Evolutionary conservation across 345 rosid species (phyloP).

Genomic region (Anastatica hierochuntica): DNA sequence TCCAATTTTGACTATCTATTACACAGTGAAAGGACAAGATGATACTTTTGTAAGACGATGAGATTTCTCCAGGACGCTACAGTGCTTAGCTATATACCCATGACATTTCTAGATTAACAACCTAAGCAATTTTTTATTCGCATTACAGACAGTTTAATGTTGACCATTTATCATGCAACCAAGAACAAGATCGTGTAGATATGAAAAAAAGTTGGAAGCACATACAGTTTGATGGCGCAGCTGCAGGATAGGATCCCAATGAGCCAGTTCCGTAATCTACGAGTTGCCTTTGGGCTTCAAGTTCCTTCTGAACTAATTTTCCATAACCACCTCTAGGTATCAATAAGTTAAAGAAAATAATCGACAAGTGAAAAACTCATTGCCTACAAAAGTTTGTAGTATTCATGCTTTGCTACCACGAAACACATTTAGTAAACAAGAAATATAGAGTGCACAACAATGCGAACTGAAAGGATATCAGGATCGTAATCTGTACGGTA

Average conservation of each 20-base stretch:
- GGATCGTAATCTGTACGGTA: conserved; percentile 99
- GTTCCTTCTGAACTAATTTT: conserved; percentile 42
- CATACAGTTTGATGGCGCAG: conserved; percentile 67
- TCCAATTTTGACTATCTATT: background rate
- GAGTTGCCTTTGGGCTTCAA: conserved; percentile 90
- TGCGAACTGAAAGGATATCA: conserved; percentile 76
- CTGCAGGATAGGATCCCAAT: conserved; percentile 57
- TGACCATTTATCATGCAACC: background rate
- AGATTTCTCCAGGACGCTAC: too few species aligned
- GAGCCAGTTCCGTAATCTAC: conserved; percentile 96
- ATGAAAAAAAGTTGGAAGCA: background rate
- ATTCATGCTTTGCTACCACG: too few species aligned
- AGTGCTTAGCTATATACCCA: too few species aligned
- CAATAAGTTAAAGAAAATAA: conserved; percentile 14
- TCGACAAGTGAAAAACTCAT: too few species aligned
- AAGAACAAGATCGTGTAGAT: background rate
- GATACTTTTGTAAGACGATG: too few species aligned
- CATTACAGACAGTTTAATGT: background rate
- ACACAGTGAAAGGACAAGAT: too few species aligned
- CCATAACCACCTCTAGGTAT: conserved; percentile 99
- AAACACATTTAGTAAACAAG: background rate
- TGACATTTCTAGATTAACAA: too few species aligned
- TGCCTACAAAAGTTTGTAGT: too few species aligned
- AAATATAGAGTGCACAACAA: background rate
- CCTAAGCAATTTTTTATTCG: background rate